phyloP scores from a whole-genome alignment of 768 basidiomycete species.

The Naganishia onofrii region DNA sequence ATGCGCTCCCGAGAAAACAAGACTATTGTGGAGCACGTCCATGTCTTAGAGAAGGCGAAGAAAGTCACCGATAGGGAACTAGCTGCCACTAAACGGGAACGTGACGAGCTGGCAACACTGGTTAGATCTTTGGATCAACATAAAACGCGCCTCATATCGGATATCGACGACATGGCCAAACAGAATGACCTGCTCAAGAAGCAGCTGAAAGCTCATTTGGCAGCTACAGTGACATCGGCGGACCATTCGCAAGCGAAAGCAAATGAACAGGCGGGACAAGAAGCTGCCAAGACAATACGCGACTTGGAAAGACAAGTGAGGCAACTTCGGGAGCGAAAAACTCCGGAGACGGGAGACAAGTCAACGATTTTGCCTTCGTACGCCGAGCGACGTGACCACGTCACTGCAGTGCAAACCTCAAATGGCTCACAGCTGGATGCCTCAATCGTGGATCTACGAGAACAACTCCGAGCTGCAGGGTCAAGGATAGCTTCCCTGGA shows the following conservation, averaged over 20 bases:
- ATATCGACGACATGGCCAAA: slow-evolving; percentile 76
- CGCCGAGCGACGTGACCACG: background rate
- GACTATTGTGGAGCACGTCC: slow-evolving; percentile 96
- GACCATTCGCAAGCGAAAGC: background rate
- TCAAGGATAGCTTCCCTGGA: slow-evolving; percentile 47
- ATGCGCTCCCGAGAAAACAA: slow-evolving; percentile 79
- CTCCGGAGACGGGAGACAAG: background rate
- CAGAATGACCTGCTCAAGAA: slow-evolving; percentile 61
- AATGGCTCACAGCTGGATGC: slow-evolving; percentile 51
- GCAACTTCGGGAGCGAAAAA: background rate
- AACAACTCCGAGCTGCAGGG: slow-evolving; percentile 29
- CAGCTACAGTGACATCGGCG: background rate
- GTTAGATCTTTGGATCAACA: slow-evolving; percentile 85
- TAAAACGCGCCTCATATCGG: slow-evolving; percentile 67
- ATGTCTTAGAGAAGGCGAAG: slow-evolving; percentile 94
- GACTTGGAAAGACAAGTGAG: background rate
- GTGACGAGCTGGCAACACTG: slow-evolving; percentile 69
- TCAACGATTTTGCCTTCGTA: background rate
- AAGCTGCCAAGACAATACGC: background rate
- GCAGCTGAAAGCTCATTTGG: slow-evolving; percentile 38
- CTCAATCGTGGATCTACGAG: background rate
- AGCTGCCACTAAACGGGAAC: slow-evolving; percentile 71
- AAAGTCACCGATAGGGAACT: slow-evolving; percentile 88
- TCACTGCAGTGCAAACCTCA: slow-evolving; percentile 53
- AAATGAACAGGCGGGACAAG: background rate